Conservation (phyloP, 345 rosid species). For the Pistacia integerrima region DNA sequence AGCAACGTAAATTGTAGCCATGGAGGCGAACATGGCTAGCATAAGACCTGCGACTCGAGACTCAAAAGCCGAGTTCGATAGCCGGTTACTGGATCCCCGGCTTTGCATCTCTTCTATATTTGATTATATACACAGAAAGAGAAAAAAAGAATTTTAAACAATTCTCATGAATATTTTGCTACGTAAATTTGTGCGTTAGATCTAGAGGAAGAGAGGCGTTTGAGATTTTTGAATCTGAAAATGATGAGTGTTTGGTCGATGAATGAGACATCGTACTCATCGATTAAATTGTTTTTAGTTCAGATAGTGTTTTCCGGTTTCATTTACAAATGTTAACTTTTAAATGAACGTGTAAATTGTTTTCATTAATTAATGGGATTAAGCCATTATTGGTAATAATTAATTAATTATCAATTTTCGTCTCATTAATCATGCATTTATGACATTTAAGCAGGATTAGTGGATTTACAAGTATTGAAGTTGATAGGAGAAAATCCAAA, state of each 20-base stretch:
- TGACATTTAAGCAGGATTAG: too few relatives aligned
- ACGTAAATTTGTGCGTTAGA: background rate
- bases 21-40: slow-evolving; percentile 42
- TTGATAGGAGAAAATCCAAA: too few relatives aligned
- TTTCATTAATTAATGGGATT: too few relatives aligned
- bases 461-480: too few relatives aligned
- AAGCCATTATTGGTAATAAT: too few relatives aligned
- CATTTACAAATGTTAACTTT: background rate
- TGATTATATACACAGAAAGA: background rate
- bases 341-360: background rate
- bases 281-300: background rate
- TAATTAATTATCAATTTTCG: too few relatives aligned
- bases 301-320: background rate
- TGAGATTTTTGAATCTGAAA: slow-evolving; percentile 11
- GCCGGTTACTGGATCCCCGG: slow-evolving; percentile 41
- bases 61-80: slow-evolving; percentile 19
- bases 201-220: slow-evolving; percentile 2
- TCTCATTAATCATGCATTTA: too few relatives aligned
- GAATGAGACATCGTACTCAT: slow-evolving; percentile 1
- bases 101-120: slow-evolving; percentile 30
- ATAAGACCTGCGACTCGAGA: slow-evolving; percentile 30
- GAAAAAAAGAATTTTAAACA: background rate
- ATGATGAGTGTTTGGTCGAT: background rate
- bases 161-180: background rate
- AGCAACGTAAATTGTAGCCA: slow-evolving; percentile 44